Base-by-base conservation (phyloP, 1,284 basidiomycete species). In the Limonomyces culmigenus region DNA sequence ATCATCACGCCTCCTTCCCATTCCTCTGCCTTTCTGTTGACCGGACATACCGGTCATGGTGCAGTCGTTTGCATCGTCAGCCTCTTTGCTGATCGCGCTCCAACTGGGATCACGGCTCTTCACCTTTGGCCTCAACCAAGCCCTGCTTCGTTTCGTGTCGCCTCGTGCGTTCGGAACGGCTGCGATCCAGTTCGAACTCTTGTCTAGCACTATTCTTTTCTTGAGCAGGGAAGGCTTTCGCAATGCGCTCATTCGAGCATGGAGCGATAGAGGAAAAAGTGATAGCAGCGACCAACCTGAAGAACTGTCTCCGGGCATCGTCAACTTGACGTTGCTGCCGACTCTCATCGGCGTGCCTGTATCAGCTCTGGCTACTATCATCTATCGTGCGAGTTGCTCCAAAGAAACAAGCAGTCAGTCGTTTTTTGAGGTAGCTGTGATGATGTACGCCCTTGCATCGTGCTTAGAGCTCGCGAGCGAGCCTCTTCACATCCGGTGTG, bases 151-250 rank as follows among this genome's bases (percentile, higher is more conserved):
- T 1, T 68, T 92, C 27, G 77, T 84, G 1, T 76, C 86, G 1
- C 91, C 93, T 0, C 70, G 70, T 36, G 80, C 84, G 12, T 95
- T 91, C 47, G 87, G 86, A 4, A 83, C 81, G 0, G 84, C 83
- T 8, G 72, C 81, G 3, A 78, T 91, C 38, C 85, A 88, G 47
- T 83, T 91, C 52, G 87, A 91, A 48, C 67, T 84, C 21, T 55
- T 98, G 19, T 70, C 87, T 25, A 85, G 80, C 42, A 89, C 88
- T 11, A 84, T 95, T 46, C 66, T 98, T 27, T 95, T 97, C 51
- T 65, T 97, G 5, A 80, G 83, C 19, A 66, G 93, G 8, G 95
- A 98, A 53, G 92, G 91, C 3, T 70, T 97, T 8, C 68, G 91
- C 25, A 86, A 80, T 52, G 77, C 83, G 4, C 65, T 93, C 2